phyloP scores from a whole-genome alignment of 129 eudicot genomes.

The Flaveria brownii region DNA sequence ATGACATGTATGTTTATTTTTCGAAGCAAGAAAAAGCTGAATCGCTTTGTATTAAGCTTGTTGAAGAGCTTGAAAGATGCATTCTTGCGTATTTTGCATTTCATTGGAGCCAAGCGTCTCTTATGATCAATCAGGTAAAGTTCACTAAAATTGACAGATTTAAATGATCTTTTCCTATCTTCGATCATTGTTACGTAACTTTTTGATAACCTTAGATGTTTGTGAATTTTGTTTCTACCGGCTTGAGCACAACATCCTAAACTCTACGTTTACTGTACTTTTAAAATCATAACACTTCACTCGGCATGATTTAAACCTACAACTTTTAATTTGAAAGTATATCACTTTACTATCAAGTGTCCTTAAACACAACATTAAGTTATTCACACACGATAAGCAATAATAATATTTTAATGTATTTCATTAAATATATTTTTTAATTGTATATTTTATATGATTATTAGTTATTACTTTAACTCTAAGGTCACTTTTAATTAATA shows the following conservation, averaged over 20 bases:
- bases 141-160: background rate
- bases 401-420: background rate
- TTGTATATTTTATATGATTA: background rate
- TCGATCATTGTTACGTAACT: too few species aligned
- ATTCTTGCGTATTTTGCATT: constrained; percentile 74
- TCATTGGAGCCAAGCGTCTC: constrained; percentile 69
- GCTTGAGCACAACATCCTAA: too few species aligned
- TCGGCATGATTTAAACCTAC: too few species aligned
- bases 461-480: background rate
- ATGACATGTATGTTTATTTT: constrained; percentile 52
- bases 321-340: too few species aligned
- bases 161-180: too few species aligned
- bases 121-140: constrained; percentile 59
- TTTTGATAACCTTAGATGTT: too few species aligned
- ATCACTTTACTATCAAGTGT: too few species aligned
- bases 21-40: constrained; percentile 48
- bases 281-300: too few species aligned
- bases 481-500: background rate
- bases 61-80: constrained; percentile 84
- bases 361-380: too few species aligned
- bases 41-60: constrained; percentile 50
- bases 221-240: too few species aligned
- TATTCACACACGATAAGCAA: background rate
- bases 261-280: too few species aligned
- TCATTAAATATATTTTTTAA: background rate